Base-by-base conservation (phyloP, 805 yeast genomes). In the Blastobotrys muscicola region DNA sequence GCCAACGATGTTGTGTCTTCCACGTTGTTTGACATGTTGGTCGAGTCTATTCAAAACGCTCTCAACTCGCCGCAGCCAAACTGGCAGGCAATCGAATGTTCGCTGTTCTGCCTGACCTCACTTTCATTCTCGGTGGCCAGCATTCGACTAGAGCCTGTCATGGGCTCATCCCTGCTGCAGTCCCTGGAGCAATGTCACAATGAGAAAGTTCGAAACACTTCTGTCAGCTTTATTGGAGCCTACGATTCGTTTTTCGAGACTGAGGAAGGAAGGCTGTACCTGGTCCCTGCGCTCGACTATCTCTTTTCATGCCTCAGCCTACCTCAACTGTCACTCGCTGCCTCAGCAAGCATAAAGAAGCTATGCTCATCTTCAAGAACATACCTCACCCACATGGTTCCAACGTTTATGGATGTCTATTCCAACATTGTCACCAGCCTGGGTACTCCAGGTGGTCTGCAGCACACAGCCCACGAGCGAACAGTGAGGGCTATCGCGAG, bases 1-100 rank as follows among this genome's bases (percentile, higher is more conserved):
- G 61, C 81, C 1, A 85, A 81, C 65, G 75, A 86, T 0, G 66
- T 84, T 4, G 67, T 85, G 32, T 85, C 83, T 33, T 43, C 59
- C 0, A 63, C 70, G 1, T 59, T 85, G 32, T 75, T 74, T 49
- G 64, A 66, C 3, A 67, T 61, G 14, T 58, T 84, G 26, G 55
- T 56, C 8, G 30, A 34, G 6, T 47, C 48, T 6, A 52, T 50
- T 14, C 8, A 15, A 5, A 14, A n/a, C 5, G n/a, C 42, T 10
- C 47, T 41, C 39, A 39, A 33, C 13, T 43, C 4, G 23, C 45
- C 2, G 33, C 43, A 4, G 36, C 39, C 11, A 11, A 55, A 60
- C 15, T 54, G 73, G 50, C 49, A 54, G 9, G 75, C 72, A 38
- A 60, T 80, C 3, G 94, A 84, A 56, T 71, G 80, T 1, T 74